Percentiles rank a stretch among this genome's conserved stretches.
Evolutionary conservation across 441 rosid species (phyloP).

Genomic region (Populus hybrid): DNA sequence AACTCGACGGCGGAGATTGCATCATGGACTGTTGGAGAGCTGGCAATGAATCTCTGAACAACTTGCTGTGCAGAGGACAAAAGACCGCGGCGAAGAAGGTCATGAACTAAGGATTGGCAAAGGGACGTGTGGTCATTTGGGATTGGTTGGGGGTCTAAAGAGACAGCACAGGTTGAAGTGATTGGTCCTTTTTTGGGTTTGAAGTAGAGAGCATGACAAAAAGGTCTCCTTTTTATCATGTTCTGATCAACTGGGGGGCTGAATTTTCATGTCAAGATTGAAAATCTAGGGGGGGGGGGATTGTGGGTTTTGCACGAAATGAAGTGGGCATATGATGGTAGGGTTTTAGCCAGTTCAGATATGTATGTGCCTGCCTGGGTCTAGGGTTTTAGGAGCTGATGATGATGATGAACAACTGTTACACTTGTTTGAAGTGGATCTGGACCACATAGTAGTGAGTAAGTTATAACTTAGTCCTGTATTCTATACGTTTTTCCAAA

Average conservation of each 20-base stretch:
- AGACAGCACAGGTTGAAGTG: constrained; percentile 28
- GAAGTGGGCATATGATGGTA: neutral
- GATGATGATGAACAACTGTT: neutral
- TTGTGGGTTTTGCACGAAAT: neutral
- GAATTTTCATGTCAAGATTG: neutral
- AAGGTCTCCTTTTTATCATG: constrained; percentile 10
- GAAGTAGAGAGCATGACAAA: constrained; percentile 10
- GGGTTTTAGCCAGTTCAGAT: neutral
- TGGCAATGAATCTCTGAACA: constrained; percentile 30
- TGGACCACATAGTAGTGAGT: neutral
- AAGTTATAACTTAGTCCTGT: neutral
- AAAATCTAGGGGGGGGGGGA: neutral
- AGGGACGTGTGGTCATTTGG: constrained; percentile 31
- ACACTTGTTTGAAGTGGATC: neutral
- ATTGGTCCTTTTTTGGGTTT: constrained; percentile 33
- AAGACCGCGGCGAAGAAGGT: constrained; percentile 38
- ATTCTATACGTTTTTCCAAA: neutral
- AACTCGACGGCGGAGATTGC: too few relatives aligned
- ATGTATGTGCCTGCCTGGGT: neutral
- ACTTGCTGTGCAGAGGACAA: constrained; percentile 38
- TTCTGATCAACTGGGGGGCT: neutral
- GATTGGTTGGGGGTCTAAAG: constrained; percentile 22
- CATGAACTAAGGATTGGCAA: constrained; percentile 36
- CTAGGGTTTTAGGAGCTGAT: neutral
- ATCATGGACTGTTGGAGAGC: too few relatives aligned